Base-by-base conservation (phyloP, 2,329 filamentous ascomycete species). In the Thielaviopsis euricoi region DNA sequence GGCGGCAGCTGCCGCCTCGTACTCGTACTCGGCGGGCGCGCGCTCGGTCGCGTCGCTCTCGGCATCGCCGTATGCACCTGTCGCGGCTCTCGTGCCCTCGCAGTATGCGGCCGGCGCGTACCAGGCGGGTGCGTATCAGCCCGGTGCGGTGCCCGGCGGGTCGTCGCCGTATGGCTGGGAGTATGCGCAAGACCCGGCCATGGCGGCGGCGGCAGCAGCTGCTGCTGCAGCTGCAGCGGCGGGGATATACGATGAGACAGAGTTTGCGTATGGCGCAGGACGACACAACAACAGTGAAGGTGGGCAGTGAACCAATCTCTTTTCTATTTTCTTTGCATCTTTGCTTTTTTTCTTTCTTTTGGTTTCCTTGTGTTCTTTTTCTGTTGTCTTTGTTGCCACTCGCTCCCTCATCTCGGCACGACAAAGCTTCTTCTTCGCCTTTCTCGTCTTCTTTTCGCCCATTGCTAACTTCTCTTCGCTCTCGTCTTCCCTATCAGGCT, bases 21-120 rank as follows among this genome's bases (percentile, higher is more conserved):
- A n/a, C 17, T 62, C 66, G 3, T 71, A 69, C 59, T 59, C 62
- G 5, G 50, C 50, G 13, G 50, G 23, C 7, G 50, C 50, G 2
- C 22, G 23, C 23, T 25, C 23, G 22, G 50, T 29, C 4, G 50
- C 6, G 13, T 25, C 50, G 3, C 22, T 25, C 19, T 25, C 50
- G n/a, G 43, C 43, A 6, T 46, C 40, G 40, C 13, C 40, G 13
- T 48, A 48, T 21, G 43, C 12, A 9, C 43, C 43, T 1, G 43
- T 48, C n/a, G 43, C n/a, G n/a, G 43, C n/a, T 9, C 21, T 48
- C 17, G 43, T 48, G 43, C 43, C 43, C 6, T 48, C 43, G 19
- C 43, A 48, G n/a, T 48, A 48, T 21, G 17, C 43, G 2, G 43
- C 43, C n/a, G 43, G 43, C 2, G 43, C 43, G 19, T 48, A 48